Evolutionary conservation across 202 grass and related monocot species (phyloP).

Genomic region (Hordeum pubiflorum): DNA sequence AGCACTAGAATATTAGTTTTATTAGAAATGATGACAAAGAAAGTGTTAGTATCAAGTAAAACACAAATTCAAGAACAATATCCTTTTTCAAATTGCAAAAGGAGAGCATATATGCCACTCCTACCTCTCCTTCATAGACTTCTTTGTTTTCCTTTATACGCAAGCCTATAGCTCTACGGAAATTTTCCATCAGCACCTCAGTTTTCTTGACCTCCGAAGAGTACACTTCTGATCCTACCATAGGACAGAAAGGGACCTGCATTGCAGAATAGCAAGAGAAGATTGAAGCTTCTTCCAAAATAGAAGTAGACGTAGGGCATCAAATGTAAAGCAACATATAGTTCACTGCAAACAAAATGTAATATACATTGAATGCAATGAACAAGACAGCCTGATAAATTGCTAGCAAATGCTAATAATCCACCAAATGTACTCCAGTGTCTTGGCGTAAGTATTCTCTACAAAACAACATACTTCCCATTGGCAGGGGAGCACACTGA

Average conservation of each 20-base stretch:
- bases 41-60: background rate
- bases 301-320: background rate
- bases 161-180: slow-evolving; percentile 78
- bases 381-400: background rate
- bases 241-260: slow-evolving; percentile 94
- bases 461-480: background rate
- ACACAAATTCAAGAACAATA: slow-evolving; percentile 11
- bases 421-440: background rate
- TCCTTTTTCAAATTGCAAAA: background rate
- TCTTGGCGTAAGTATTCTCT: background rate
- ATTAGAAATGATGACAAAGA: background rate
- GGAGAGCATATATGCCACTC: background rate
- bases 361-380: background rate
- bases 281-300: background rate
- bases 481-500: background rate
- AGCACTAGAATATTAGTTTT: background rate
- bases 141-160: slow-evolving; percentile 98
- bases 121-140: slow-evolving; percentile 95
- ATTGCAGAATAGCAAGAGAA: background rate
- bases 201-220: slow-evolving; percentile 98
- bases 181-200: slow-evolving; percentile 91
- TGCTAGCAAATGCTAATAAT: background rate
- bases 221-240: slow-evolving; percentile 98
- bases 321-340: background rate
- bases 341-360: background rate